These are phyloP conservation scores for Prunus dulcis DNA, from an alignment of 306 rosid genomes.

Conservation along the genomic window DNA sequence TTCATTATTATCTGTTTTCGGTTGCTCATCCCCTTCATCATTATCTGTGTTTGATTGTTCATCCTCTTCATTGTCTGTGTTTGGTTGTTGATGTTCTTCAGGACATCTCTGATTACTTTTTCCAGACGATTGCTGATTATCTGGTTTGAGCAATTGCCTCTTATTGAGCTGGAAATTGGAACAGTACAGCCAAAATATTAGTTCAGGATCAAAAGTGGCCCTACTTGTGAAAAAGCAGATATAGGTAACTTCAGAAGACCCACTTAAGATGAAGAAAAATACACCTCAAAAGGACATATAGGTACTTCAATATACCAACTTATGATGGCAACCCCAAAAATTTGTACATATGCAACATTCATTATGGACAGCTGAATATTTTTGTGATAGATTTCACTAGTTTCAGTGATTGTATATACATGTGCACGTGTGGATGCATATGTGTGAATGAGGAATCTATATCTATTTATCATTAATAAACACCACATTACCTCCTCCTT, in stretches of 20 bases:
- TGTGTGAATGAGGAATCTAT: background rate
- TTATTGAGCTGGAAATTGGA: slow-evolving; percentile 47
- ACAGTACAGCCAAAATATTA: slow-evolving; percentile 12
- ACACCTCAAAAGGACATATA: background rate
- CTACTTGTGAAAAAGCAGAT: background rate
- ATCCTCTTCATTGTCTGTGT: slow-evolving; percentile 25
- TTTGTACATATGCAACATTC: background rate
- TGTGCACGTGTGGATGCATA: background rate
- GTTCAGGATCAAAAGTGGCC: background rate
- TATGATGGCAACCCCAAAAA: background rate
- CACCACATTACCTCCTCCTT: slow-evolving; percentile 54
- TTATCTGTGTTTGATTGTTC: slow-evolving; percentile 35
- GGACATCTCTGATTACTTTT: slow-evolving; percentile 28
- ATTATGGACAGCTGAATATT: background rate
- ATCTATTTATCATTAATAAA: slow-evolving; percentile 6
- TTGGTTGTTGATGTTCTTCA: slow-evolving; percentile 36
- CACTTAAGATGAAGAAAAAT: background rate
- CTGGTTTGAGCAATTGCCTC: slow-evolving; percentile 31
- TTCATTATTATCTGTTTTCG: slow-evolving; percentile 30
- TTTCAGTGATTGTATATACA: background rate
- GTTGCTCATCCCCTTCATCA: slow-evolving; percentile 31
- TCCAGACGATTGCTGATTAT: slow-evolving; percentile 35
- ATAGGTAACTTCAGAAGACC: background rate
- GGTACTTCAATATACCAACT: background rate
- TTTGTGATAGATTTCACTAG: background rate